Evolutionary conservation across 257 asterid genomes (phyloP), one percentile per base, ranked within the genome.

Genomic region (Lycium barbarum): DNA sequence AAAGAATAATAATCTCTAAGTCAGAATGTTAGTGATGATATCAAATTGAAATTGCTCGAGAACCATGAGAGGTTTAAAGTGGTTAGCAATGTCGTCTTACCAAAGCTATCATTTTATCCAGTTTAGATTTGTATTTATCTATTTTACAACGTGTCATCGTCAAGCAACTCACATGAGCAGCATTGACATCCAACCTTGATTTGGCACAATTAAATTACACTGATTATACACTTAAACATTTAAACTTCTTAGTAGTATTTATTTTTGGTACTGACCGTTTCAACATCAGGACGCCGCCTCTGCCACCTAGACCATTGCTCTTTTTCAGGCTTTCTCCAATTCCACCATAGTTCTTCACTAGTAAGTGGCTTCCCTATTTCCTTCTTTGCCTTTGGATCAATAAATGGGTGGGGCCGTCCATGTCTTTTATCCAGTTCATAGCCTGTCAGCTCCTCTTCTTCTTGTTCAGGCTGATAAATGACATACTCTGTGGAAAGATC

Each of bases 271-370:
- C 90, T 81, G 73, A 95, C 99, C 84, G 99, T 94, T 89, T 95
- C 99, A 85, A 91, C 96, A 87, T 95, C 99, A 14, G 99, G 99
- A 54, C 97, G 92, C 87, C 97, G 88, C 91, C 97, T 91, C 88
- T 95, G 99, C 99, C 99, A 95, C 85, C 98, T 92, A 22, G 99
- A 95, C 99, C 99, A 95, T 67, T 93, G 97, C 81, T 93, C 96
- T 85, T 95, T 93, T 45, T 94, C 98, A 17, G 97, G 93, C 84
- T 92, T 95, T 88, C 98, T 94, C 99, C 99, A 95, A 88, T 95
- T 93, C 98, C 98, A 95, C 99, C 99, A 95, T 79, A 94, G 93
- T 84, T 92, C 98, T 84, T 95, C 99, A 90, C 97, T 95, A 22
- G 96, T 89, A 82, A 93, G 94, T 61, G 93, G 85, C 82, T 91